phyloP scores from a whole-genome alignment of 306 rosid species.

The Ziziphus jujuba region DNA sequence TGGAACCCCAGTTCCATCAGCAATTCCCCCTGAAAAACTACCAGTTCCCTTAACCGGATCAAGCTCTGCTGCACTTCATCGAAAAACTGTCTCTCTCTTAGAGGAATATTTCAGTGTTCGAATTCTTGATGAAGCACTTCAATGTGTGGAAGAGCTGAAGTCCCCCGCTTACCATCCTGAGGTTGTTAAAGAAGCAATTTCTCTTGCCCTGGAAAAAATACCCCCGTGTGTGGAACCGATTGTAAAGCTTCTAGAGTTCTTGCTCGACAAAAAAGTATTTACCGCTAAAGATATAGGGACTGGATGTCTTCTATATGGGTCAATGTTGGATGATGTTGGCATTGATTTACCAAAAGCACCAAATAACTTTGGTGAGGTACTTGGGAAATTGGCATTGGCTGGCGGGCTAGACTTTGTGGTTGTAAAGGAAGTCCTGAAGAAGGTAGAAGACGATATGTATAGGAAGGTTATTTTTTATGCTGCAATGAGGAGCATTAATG shows the following conservation, averaged over 20 bases:
- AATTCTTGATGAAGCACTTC: constrained; percentile 42
- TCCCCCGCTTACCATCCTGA: constrained; percentile 35
- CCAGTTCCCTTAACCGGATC: constrained; percentile 10
- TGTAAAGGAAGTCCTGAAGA: constrained; percentile 29
- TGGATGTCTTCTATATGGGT: constrained; percentile 37
- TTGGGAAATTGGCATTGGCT: constrained; percentile 28
- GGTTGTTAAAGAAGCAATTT: constrained; percentile 38
- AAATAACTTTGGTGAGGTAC: constrained; percentile 36
- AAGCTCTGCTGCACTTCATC: constrained; percentile 21
- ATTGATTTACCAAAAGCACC: constrained; percentile 46
- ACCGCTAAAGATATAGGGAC: constrained; percentile 31
- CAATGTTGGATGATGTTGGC: constrained; percentile 37
- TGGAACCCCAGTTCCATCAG: constrained; percentile 9
- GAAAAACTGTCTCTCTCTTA: constrained; percentile 38
- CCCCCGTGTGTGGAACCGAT: constrained; percentile 37
- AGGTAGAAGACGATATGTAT: constrained; percentile 34
- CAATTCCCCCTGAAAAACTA: constrained; percentile 18
- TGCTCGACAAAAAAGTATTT: constrained; percentile 25
- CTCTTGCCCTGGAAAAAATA: constrained; percentile 36
- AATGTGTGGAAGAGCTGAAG: constrained; percentile 45
- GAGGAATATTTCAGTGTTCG: constrained; percentile 46
- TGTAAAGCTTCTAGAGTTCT: constrained; percentile 33
- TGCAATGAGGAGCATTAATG: constrained; percentile 24
- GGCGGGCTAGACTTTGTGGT: constrained; percentile 33
- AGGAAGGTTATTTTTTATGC: constrained; percentile 26